Percentiles rank a stretch among this genome's conserved stretches.
Conservation (phyloP, 768 basidiomycete genomes). For the Sporobolomyces pararoseus region DNA sequence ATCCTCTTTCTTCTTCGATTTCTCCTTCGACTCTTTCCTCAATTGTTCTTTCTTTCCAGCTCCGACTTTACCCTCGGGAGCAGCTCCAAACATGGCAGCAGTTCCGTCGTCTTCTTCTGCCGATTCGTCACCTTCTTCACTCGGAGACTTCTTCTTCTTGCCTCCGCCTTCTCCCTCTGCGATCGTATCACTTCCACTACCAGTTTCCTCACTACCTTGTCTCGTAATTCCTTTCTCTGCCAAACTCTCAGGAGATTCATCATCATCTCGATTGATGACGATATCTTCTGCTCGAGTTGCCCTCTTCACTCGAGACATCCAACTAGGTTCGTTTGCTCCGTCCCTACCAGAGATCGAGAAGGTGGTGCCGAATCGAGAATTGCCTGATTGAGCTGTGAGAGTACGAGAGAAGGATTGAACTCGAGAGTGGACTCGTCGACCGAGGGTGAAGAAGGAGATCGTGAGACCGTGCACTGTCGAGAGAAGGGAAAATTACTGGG, state of each 20-base stretch:
- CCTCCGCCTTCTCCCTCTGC: not conserved
- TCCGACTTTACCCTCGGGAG: slow-evolving; percentile 6
- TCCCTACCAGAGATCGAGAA: slow-evolving; percentile 42
- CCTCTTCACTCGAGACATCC: slow-evolving; percentile 65
- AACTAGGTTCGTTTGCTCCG: slow-evolving; percentile 62
- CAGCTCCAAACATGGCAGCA: slow-evolving; percentile 38
- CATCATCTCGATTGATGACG: slow-evolving; percentile 75
- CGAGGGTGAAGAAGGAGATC: slow-evolving; percentile 89
- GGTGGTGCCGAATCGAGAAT: slow-evolving; percentile 27
- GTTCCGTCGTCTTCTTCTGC: slow-evolving; percentile 20
- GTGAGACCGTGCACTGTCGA: slow-evolving; percentile 59
- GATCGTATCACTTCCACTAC: not conserved
- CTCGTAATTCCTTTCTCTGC: slow-evolving; percentile 36
- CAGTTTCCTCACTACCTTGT: not conserved
- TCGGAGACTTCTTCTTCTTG: slow-evolving; percentile 8
- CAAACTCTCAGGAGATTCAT: slow-evolving; percentile 57
- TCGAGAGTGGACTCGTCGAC: slow-evolving; percentile 81
- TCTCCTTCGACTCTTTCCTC: slow-evolving; percentile 1
- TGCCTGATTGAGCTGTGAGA: slow-evolving; percentile 46
- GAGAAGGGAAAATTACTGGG: not conserved
- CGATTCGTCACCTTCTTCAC: not conserved
- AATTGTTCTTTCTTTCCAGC: slow-evolving; percentile 21
- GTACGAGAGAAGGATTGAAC: slow-evolving; percentile 67
- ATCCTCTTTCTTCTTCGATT: slow-evolving; percentile 4
- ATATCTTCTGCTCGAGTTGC: slow-evolving; percentile 60